Conservation (phyloP, 2,329 filamentous ascomycete genomes). For the Onygena corvina region DNA sequence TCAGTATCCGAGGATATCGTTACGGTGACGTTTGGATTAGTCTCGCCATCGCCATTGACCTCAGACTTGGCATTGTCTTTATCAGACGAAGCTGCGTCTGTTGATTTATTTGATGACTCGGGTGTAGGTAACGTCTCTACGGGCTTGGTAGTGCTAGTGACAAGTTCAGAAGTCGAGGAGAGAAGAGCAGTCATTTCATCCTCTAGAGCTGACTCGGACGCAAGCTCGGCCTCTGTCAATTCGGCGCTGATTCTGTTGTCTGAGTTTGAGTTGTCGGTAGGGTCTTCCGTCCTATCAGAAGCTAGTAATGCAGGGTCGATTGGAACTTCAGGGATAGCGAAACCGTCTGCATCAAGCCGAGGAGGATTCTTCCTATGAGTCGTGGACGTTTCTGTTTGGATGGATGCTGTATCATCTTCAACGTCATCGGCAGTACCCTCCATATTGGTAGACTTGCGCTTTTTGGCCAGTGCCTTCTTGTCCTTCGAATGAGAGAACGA, state of each 20-base stretch:
- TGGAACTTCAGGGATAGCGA: slow-evolving; percentile 47
- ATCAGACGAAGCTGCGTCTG: background rate
- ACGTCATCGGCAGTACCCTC: slow-evolving; percentile 42
- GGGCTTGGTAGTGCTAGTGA: slow-evolving; percentile 20
- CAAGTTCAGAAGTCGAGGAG: slow-evolving; percentile 27
- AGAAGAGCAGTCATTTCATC: slow-evolving; percentile 60
- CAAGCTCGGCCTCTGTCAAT: slow-evolving; percentile 48
- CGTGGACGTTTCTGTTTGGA: slow-evolving; percentile 15
- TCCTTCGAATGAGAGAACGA: slow-evolving; percentile 52
- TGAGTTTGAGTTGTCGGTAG: background rate
- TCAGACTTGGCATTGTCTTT: background rate
- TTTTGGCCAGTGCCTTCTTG: slow-evolving; percentile 40
- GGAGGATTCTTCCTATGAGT: slow-evolving; percentile 18
- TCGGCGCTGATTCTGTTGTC: slow-evolving; percentile 26
- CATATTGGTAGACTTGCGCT: slow-evolving; percentile 30
- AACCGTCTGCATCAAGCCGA: slow-evolving; percentile 54
- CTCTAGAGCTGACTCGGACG: slow-evolving; percentile 50
- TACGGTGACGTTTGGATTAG: slow-evolving; percentile 6
- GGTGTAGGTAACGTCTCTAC: slow-evolving; percentile 3
- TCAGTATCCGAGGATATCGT: slow-evolving; percentile 40
- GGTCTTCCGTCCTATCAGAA: slow-evolving; percentile 1
- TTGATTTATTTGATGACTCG: background rate
- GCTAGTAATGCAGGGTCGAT: slow-evolving; percentile 34
- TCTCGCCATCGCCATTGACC: slow-evolving; percentile 23
- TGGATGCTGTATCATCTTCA: slow-evolving; percentile 18